Percentiles rank a stretch among this genome's conserved stretches.
These are phyloP conservation scores for Singerocomus rubriflavus DNA, from an alignment of 1,284 basidiomycete species.

Conservation along the genomic window DNA sequence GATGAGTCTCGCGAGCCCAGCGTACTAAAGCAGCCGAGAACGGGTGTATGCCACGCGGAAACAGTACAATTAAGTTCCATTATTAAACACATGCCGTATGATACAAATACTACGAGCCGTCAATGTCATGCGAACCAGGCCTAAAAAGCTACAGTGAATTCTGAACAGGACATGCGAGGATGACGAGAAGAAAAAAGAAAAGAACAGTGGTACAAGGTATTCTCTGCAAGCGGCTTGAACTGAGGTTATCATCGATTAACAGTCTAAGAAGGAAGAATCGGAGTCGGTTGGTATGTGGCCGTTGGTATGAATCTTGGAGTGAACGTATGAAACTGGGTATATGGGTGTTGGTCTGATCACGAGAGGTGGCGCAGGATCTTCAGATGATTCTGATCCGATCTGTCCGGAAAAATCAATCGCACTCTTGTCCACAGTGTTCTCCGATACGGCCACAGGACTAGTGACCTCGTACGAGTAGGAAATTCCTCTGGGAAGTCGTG, in stretches of 20 bases:
- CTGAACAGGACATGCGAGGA: constrained; percentile 10
- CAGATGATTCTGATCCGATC: constrained; percentile 7
- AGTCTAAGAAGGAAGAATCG: constrained; percentile 7
- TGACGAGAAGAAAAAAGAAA: not conserved
- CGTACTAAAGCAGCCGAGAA: not conserved
- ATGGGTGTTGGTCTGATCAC: constrained; percentile 29
- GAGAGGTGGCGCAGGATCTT: constrained; percentile 16
- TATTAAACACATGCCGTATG: constrained; percentile 4
- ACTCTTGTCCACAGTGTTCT: constrained; percentile 2
- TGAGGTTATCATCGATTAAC: not conserved
- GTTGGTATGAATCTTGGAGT: constrained; percentile 7
- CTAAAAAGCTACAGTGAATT: constrained; percentile 17
- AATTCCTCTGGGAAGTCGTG: constrained; percentile 9
- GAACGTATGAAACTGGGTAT: constrained; percentile 28
- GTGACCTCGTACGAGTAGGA: constrained; percentile 5
- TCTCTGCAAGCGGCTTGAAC: not conserved
- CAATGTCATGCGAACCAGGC: not conserved
- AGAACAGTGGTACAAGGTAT: constrained; percentile 12
- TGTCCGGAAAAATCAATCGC: not conserved
- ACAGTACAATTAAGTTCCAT: constrained; percentile 5
- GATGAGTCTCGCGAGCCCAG: not conserved
- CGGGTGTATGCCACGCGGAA: not conserved
- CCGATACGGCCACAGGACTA: not conserved
- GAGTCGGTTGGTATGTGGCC: not conserved
- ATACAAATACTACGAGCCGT: constrained; percentile 7